Evolutionary conservation across 202 grass and related monocot genomes (phyloP).

Genomic region (Musa balbisiana): DNA sequence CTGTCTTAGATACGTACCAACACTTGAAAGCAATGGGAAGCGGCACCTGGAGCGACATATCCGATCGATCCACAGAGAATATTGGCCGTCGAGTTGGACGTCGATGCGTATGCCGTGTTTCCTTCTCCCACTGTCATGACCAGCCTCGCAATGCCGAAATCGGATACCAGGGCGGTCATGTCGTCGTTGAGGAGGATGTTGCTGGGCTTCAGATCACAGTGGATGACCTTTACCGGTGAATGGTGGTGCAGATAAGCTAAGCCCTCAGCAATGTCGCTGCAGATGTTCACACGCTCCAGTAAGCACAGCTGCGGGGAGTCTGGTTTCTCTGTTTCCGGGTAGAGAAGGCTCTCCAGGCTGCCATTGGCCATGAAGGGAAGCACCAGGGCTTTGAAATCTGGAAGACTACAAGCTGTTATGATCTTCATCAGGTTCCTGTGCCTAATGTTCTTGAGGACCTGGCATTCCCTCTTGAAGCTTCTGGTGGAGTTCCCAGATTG

Average conservation of each 20-base stretch:
- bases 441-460: conserved; percentile 44
- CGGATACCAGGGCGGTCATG: conserved; percentile 57
- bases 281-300: conserved; percentile 31
- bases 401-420: conserved; percentile 55
- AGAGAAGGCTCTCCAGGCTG: conserved; percentile 51
- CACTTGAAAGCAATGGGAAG: not conserved
- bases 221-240: conserved; percentile 53
- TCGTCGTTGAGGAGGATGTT: conserved; percentile 60
- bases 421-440: conserved; percentile 63
- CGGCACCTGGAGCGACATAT: conserved; percentile 27
- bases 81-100: conserved; percentile 42
- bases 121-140: conserved; percentile 8
- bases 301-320: conserved; percentile 15
- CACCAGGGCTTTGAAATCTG: conserved; percentile 46
- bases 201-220: conserved; percentile 64
- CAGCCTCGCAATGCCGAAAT: conserved; percentile 51
- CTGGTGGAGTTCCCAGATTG: conserved; percentile 32
- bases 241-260: conserved; percentile 66
- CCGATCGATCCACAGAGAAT: conserved; percentile 20
- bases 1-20: too few species aligned
- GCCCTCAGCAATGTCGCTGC: conserved; percentile 52
- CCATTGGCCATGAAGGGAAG: conserved; percentile 50
- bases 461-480: conserved; percentile 57
- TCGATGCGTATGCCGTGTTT: not conserved
- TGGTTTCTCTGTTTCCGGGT: conserved; percentile 12